Evolutionary conservation across 495 filamentous ascomycete species (phyloP), one percentile per base, ranked within the genome.

Genomic region (Thermothielavioides terrestris): DNA sequence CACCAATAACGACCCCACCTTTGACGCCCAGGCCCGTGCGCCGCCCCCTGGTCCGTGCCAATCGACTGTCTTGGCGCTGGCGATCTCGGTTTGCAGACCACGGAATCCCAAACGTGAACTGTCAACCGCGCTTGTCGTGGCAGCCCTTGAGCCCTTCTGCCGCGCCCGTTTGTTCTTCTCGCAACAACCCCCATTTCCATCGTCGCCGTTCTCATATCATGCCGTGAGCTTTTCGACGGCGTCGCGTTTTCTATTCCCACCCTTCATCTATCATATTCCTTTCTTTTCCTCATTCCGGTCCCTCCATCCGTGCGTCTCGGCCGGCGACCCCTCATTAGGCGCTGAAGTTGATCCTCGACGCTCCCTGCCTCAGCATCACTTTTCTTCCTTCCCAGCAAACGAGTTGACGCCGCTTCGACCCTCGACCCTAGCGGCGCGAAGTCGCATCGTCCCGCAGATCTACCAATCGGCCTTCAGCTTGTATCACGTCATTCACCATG

Each of bases 401-500:
- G 10, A 7, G 41, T 32, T 31, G 1, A 28, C 12, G 30, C 27
- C 4, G n/a, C 2, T 27, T 22, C 28, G 17, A 15, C 20, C 28
- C 28, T 23, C 22, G 34, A 26, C 42, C 26, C n/a, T n/a, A 46
- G 45, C 21, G 6, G 21, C 43, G 11, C 20, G 6, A 35, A 22
- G 11, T 21, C 11, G 5, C 5, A n/a, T 9, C 21, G 31, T 34
- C 31, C 3, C 30, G 1, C 12, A 5, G 23, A n/a, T n/a, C n/a
- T 10, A 1, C 49, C 10, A 38, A 21, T 17, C 34, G n/a, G 26
- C 14, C 14, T 40, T 47, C 25, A 0, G 25, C n/a, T 27, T 14
- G 12, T 26, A 15, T 20, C 11, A 0, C 12, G 14, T 8, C 20
- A 3, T 48, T 31, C 49, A 52, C 21, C 44, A 66, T 56, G 59